phyloP scores from a whole-genome alignment of 75 land plant genomes.

The Pinus albicaulis region DNA sequence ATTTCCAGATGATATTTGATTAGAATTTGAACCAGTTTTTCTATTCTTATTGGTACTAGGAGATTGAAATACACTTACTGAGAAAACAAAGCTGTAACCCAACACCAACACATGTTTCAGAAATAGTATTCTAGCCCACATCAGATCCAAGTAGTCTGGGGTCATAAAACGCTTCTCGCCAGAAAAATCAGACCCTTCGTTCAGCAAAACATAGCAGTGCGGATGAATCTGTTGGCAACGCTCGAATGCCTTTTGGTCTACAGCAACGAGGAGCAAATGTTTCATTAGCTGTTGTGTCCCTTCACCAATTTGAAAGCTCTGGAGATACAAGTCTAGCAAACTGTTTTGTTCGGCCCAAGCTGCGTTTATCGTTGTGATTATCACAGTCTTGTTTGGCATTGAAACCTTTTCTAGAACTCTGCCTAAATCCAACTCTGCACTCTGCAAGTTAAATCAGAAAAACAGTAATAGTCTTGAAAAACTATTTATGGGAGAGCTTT shows the following conservation, averaged over 20 bases:
- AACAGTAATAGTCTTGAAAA: too few species aligned
- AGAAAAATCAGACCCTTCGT: constrained; percentile 29
- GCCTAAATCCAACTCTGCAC: too few species aligned
- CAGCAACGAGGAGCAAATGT: constrained; percentile 58
- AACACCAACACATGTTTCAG: constrained; percentile 44
- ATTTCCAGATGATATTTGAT: too few species aligned
- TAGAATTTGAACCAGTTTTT: too few species aligned
- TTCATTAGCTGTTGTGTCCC: constrained; percentile 18
- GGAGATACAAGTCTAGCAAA: constrained; percentile 22
- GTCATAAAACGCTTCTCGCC: constrained; percentile 47
- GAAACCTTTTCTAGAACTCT: not conserved
- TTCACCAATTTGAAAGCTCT: constrained; percentile 27
- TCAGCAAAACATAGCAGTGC: constrained; percentile 50
- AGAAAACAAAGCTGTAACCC: constrained; percentile 68
- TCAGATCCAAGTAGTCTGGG: constrained; percentile 71
- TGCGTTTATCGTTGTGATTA: constrained; percentile 33
- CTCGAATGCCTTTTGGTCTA: constrained; percentile 63
- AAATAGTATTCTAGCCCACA: constrained; percentile 77
- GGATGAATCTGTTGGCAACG: constrained; percentile 42
- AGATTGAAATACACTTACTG: too few species aligned
- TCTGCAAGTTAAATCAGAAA: too few species aligned
- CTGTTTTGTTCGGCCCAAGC: constrained; percentile 27
- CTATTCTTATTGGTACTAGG: too few species aligned
- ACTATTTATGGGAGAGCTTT: too few species aligned
- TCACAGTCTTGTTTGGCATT: constrained; percentile 21